Evolutionary conservation across 139 green algal species (phyloP).

Genomic region (Microglena sp.): DNA sequence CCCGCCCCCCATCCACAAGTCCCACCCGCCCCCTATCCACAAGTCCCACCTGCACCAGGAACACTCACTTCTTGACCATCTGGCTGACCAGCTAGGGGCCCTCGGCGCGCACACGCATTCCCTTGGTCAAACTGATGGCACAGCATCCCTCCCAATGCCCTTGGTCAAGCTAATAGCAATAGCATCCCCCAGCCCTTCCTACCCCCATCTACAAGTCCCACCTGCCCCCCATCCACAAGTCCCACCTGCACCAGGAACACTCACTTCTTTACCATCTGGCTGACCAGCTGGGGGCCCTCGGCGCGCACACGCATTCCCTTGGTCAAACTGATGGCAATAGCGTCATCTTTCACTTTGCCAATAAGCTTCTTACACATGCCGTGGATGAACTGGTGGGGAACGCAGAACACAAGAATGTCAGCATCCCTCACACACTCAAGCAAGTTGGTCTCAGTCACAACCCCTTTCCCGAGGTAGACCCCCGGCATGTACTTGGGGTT

Average conservation of each 20-base stretch:
- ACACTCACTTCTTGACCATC: constrained; percentile 45
- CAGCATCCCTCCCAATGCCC: constrained; percentile 60
- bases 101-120: constrained; percentile 63
- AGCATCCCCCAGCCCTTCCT: constrained; percentile 32
- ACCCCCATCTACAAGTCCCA: too few relatives aligned
- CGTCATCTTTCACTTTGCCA: constrained; percentile 27
- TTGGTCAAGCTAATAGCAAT: constrained; percentile 64
- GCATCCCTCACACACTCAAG: constrained; percentile 30
- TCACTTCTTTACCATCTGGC: constrained; percentile 45
- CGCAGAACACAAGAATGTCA: constrained; percentile 41
- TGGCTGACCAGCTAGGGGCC: constrained; percentile 70
- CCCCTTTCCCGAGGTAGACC: constrained; percentile 28
- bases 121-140: constrained; percentile 65
- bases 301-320: constrained; percentile 67
- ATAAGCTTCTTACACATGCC: constrained; percentile 39
- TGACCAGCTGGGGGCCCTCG: constrained; percentile 73
- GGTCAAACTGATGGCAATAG: constrained; percentile 43
- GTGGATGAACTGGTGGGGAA: constrained; percentile 56
- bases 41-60: too few relatives aligned
- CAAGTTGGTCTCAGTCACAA: constrained; percentile 35
- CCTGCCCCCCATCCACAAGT: too few relatives aligned
- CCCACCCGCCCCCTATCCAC: too few relatives aligned
- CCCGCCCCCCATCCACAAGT: too few relatives aligned
- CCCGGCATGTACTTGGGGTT: constrained; percentile 49
- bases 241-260: too few relatives aligned